Base-by-base conservation (phyloP, 2,329 filamentous ascomycete species). In the Exserohilum rostratum region DNA sequence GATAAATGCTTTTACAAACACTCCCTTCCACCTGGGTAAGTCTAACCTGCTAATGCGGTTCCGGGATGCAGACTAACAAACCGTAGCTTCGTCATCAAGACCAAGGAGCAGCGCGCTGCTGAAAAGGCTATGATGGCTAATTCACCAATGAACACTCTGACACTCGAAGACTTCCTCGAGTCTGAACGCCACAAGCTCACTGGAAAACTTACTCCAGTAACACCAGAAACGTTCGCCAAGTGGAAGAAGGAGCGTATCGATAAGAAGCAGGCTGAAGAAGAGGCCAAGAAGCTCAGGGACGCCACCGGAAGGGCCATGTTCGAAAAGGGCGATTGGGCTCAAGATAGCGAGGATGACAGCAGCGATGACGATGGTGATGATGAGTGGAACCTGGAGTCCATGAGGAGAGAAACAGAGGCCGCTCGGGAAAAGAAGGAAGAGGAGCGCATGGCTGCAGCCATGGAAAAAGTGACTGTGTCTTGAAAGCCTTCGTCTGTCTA, bases 1-100 rank as follows among this genome's bases (percentile, higher is more conserved):
- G 90, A 99, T 74, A 91, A 96, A 78, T 99, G 95, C 89, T 98
- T 95, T 89, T 99, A 99, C 76, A 93, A 90, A 79, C 95, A 99
- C 77, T 92, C 90, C 70, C 83, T 99, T 68, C 95, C 96, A 67
- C 90, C 93, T 71, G 95, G 95, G 90, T 96, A 86, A 71, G 90
- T 85, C 31, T 58, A 13, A 30, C 3, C 4, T 15, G 15, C 27
- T 6, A 25, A n/a, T 29, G n/a, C 11, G 15, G 12, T 6, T 18
- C 15, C 15, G 13, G 3, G 6, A 12, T 30, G 15, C 15, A 31
- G 20, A 43, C 58, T 70, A 54, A 71, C 38, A 37, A 4, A 6
- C 5, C 9, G 40, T 68, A 96, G 92, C 53, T 99, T 98, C 80
- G 82, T 99, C 38, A 84, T 99, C 60, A 99, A 99, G 82, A 99